These are phyloP conservation scores for Strigomonas culicis DNA, from an alignment of 208 protist species.

Conservation along the genomic window DNA sequence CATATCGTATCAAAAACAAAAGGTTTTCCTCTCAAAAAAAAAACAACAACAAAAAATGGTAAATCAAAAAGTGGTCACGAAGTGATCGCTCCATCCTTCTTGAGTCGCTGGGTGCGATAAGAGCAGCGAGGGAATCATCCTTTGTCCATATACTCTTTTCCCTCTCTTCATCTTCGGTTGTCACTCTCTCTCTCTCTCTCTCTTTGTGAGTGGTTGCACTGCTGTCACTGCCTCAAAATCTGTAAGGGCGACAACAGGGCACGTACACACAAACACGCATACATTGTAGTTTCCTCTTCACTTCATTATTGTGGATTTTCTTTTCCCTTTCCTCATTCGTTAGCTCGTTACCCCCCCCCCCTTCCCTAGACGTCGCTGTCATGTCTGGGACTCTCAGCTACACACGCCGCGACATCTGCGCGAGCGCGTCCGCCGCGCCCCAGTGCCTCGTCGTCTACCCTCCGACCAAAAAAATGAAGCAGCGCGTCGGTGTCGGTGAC, in stretches of 20 bases:
- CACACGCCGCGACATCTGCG: slow-evolving; percentile 35
- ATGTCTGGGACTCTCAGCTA: slow-evolving; percentile 14
- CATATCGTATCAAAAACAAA: background rate
- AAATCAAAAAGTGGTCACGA: background rate
- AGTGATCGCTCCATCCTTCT: background rate
- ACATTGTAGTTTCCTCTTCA: background rate
- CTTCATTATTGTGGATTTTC: background rate
- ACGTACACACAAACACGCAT: background rate
- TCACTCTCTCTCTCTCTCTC: background rate
- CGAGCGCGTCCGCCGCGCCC: slow-evolving; percentile 28
- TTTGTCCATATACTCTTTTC: background rate
- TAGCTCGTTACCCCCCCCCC: background rate
- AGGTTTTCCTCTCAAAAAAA: background rate
- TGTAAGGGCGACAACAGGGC: background rate
- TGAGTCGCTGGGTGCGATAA: no score
- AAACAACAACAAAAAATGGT: background rate
- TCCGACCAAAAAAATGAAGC: slow-evolving; percentile 51
- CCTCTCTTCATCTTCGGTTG: background rate
- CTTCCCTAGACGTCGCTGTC: background rate
- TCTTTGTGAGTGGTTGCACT: background rate
- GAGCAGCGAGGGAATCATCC: background rate
- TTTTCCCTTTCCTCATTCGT: background rate
- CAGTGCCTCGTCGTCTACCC: slow-evolving; percentile 81
- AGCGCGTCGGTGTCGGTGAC: slow-evolving; percentile 76
- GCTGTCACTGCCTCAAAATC: background rate